phyloP scores from a whole-genome alignment of 2,329 filamentous ascomycete species.

The Cercospora beticola region DNA sequence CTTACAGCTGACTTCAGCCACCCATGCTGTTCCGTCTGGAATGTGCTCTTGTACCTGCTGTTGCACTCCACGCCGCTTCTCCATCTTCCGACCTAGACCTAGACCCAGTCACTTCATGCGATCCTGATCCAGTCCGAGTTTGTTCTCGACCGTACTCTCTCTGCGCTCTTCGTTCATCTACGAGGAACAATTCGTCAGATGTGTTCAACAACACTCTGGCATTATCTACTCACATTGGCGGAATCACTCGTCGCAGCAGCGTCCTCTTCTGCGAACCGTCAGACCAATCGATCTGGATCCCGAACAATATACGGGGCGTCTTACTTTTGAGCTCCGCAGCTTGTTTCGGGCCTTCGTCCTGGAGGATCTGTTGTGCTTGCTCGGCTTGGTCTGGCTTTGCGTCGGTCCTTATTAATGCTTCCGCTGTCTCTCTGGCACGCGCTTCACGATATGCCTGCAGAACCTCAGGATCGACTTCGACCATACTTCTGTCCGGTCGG shows the following conservation, averaged over 20 bases:
- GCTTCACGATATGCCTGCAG: slow-evolving; percentile 8
- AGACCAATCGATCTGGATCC: slow-evolving; percentile 15
- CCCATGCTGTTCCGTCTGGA: slow-evolving; percentile 2
- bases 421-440: slow-evolving; percentile 12
- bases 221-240: neutral
- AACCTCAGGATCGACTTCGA: slow-evolving; percentile 10
- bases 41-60: slow-evolving; percentile 3
- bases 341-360: slow-evolving; percentile 13
- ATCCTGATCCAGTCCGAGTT: slow-evolving; percentile 5
- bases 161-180: slow-evolving; percentile 2
- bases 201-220: neutral
- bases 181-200: neutral
- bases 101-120: slow-evolving; percentile 4
- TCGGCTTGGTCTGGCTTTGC: slow-evolving; percentile 10
- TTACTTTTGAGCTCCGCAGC: slow-evolving; percentile 14
- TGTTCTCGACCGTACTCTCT: slow-evolving; percentile 7
- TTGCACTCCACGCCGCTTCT: neutral
- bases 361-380: slow-evolving; percentile 8
- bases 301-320: neutral
- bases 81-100: neutral
- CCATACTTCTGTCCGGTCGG: neutral
- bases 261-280: slow-evolving; percentile 16
- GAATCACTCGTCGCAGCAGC: slow-evolving; percentile 9
- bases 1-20: slow-evolving; percentile 9
- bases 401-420: slow-evolving; percentile 8